These are phyloP conservation scores for Aristolochia fimbriata DNA, from an alignment of 164 flowering plant species.

Conservation along the genomic window DNA sequence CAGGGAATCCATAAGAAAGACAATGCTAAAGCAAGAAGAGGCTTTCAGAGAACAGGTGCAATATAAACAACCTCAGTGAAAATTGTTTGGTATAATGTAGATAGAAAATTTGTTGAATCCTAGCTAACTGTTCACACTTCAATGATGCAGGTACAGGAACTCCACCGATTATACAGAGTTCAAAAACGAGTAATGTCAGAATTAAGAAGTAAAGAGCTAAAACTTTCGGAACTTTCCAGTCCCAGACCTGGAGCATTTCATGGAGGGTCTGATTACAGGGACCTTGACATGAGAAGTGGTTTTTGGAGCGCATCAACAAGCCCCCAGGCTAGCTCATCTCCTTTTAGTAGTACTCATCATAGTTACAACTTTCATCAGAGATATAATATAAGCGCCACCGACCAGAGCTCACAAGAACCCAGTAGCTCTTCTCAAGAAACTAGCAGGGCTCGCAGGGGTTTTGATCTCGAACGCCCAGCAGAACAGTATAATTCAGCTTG, in stretches of 20 bases:
- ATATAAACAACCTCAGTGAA: neutral
- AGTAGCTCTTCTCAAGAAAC: constrained; percentile 33
- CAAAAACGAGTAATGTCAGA: constrained; percentile 59
- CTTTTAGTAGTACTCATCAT: constrained; percentile 9
- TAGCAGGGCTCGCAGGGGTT: constrained; percentile 20
- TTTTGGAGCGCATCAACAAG: constrained; percentile 13
- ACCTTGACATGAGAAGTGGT: constrained; percentile 11
- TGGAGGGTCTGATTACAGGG: neutral
- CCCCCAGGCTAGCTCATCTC: constrained; percentile 12
- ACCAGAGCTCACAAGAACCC: constrained; percentile 22
- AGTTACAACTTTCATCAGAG: constrained; percentile 8
- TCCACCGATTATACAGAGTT: constrained; percentile 54
- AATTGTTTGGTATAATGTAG: neutral
- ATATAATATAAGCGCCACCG: constrained; percentile 11
- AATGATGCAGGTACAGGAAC: constrained; percentile 53
- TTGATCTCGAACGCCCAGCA: constrained; percentile 39
- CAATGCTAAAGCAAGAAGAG: constrained; percentile 60
- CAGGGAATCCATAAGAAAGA: constrained; percentile 36
- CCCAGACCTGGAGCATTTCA: constrained; percentile 2
- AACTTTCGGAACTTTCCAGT: neutral
- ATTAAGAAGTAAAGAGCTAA: constrained; percentile 19
- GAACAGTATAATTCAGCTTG: constrained; percentile 20
- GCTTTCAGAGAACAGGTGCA: constrained; percentile 59
- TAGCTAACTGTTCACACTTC: neutral
- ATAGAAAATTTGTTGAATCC: neutral